Evolutionary conservation across 192 early-diverging fungal genomes (phyloP).

Genomic region (Coemansia sp.): DNA sequence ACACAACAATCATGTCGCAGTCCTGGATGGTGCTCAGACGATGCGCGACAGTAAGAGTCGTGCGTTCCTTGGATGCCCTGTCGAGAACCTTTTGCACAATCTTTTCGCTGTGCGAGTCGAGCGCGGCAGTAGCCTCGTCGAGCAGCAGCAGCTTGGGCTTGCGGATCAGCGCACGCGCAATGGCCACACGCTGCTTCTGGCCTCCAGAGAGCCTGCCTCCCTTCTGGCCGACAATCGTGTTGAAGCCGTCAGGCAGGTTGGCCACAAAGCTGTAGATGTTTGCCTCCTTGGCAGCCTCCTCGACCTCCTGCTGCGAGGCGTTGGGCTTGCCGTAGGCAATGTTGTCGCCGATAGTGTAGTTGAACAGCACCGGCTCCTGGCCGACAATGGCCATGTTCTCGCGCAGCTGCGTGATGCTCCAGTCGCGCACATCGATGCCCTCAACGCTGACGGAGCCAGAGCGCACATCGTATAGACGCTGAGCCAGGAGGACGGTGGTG

Average conservation of each 20-base stretch:
- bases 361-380: slow-evolving; percentile 90
- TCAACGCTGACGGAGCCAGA: slow-evolving; percentile 66
- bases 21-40: slow-evolving; percentile 73
- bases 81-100: slow-evolving; percentile 72
- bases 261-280: slow-evolving; percentile 82
- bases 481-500: slow-evolving; percentile 62
- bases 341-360: slow-evolving; percentile 86
- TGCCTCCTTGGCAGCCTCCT: slow-evolving; percentile 60
- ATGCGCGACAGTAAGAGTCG: slow-evolving; percentile 77
- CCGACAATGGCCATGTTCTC: slow-evolving; percentile 78
- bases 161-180: slow-evolving; percentile 86
- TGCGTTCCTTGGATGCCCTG: slow-evolving; percentile 68
- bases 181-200: slow-evolving; percentile 92
- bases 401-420: slow-evolving; percentile 72
- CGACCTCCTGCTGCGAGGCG: slow-evolving; percentile 62
- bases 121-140: slow-evolving; percentile 80
- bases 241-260: slow-evolving; percentile 79
- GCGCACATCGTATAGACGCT: slow-evolving; percentile 79
- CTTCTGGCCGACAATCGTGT: slow-evolving; percentile 83
- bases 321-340: slow-evolving; percentile 73
- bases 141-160: slow-evolving; percentile 83
- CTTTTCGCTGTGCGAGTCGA: slow-evolving; percentile 73
- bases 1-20: slow-evolving; percentile 76
- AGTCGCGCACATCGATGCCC: slow-evolving; percentile 59
- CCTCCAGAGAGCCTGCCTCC: slow-evolving; percentile 81